Conservation (phyloP, 257 asterid species). For the Primulina huaijiensis region DNA sequence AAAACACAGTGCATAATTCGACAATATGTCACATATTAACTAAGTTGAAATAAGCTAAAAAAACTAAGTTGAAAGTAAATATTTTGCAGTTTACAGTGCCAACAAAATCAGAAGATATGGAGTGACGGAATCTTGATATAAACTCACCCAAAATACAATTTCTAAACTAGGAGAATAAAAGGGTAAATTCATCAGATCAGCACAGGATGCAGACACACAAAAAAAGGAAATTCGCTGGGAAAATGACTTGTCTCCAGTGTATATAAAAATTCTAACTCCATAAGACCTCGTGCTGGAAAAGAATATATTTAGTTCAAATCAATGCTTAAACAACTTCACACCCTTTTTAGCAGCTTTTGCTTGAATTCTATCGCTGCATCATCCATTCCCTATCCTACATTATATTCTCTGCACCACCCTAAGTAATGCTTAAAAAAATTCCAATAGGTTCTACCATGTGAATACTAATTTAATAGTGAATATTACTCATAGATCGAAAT, state of each 20-base stretch:
- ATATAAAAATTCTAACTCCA: not conserved
- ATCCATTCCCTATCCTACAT: not conserved
- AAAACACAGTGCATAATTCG: not conserved
- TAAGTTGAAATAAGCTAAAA: too few relatives aligned
- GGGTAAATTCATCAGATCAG: not conserved
- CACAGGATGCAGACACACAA: not conserved
- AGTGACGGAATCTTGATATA: not conserved
- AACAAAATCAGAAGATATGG: not conserved
- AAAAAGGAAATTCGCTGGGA: not conserved
- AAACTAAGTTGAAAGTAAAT: too few relatives aligned
- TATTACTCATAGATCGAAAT: not conserved
- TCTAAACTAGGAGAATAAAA: not conserved
- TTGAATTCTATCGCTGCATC: not conserved
- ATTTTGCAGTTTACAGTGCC: not conserved
- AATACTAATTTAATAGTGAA: not conserved
- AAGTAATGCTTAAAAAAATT: too few relatives aligned
- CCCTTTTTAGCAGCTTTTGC: not conserved
- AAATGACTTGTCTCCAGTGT: not conserved
- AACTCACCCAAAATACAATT: not conserved
- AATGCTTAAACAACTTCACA: not conserved
- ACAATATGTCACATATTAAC: not conserved
- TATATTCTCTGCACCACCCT: not conserved
- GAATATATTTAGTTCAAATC: not conserved
- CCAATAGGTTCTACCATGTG: not conserved
- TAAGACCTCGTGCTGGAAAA: not conserved